Evolutionary conservation across 179 eudicot genomes (phyloP).

Genomic region (Vitellaria paradoxa): DNA sequence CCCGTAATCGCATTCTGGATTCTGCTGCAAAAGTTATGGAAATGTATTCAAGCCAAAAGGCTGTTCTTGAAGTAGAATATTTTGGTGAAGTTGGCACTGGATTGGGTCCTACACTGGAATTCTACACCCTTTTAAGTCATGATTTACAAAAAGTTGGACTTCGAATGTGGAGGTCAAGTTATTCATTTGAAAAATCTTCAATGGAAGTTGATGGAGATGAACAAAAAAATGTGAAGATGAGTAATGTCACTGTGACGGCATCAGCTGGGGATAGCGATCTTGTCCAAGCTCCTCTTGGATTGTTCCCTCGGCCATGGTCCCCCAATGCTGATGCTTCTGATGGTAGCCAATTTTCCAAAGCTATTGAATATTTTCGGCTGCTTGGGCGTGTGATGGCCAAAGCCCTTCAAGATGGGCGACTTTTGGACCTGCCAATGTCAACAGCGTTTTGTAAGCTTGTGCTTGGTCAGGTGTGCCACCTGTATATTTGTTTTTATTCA

Average conservation of each 20-base stretch:
- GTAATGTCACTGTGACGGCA: slow-evolving; percentile 16
- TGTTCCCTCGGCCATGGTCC: slow-evolving; percentile 97
- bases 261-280: slow-evolving; percentile 43
- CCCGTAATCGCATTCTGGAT: slow-evolving; percentile 89
- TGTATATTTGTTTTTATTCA: not conserved
- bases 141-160: slow-evolving; percentile 83
- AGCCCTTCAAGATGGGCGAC: slow-evolving; percentile 99
- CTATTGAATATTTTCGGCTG: slow-evolving; percentile 69
- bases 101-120: slow-evolving; percentile 96
- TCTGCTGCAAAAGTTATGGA: slow-evolving; percentile 99
- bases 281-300: slow-evolving; percentile 75
- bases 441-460: slow-evolving; percentile 85
- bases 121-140: slow-evolving; percentile 91
- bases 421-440: slow-evolving; percentile 87
- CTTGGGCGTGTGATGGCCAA: slow-evolving; percentile 97
- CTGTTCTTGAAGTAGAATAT: slow-evolving; percentile 98
- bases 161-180: slow-evolving; percentile 85
- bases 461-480: slow-evolving; percentile 69
- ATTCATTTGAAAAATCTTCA: slow-evolving; percentile 34
- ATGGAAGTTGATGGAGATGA: slow-evolving; percentile 54
- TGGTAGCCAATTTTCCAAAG: slow-evolving; percentile 65
- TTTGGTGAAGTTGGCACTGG: slow-evolving; percentile 99
- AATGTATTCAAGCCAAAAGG: slow-evolving; percentile 97
- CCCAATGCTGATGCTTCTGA: slow-evolving; percentile 55
- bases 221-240: slow-evolving; percentile 27